Base-by-base conservation (phyloP, 768 basidiomycete species). In the Rhizopogon salebrosus region DNA sequence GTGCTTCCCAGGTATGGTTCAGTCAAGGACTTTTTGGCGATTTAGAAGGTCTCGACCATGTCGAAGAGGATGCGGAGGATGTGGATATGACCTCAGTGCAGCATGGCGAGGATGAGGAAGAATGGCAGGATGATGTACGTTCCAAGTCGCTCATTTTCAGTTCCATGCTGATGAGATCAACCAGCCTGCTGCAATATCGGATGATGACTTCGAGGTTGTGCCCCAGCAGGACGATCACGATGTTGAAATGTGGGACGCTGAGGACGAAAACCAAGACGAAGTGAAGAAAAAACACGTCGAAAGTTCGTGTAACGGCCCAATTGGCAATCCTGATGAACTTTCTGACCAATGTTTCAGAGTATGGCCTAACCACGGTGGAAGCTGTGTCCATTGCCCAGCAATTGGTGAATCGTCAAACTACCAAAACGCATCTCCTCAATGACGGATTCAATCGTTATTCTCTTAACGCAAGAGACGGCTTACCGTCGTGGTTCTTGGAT, bases 401-500 rank as follows among this genome's bases (percentile, higher is more conserved):
- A 61, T 76, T 98, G 27, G 89, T 95, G 49, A 98, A 98, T 68
- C 86, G 92, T 29, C 75, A 91, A 72, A 93, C 77, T 58, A 98
- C 93, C 0, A 86, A 85, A 63, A 92, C 92, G 5, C 80, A 92
- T 26, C 78, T 99, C 23, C 80, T 98, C 63, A 92, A 98, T 60
- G 88, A 97, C 41, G 97, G 97, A 11, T 99, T 98, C 77, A 93
- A 87, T 70, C 89, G 92, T 10, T 89, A 94, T 69, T 91, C 95
- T 2, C 79, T 95, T 50, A 89, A 93, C 60, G 80, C 89, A 52
- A 95, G 93, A 70, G 97, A 98, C 46, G 92, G 78, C 14, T 81
- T 98, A 10, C 97, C 97, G 5, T 70, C 84, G 0, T 99, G 97
- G 97, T 98, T 99, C 78, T 75, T 98, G 31, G 97, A 99, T 59